Evolutionary conservation across 2,329 filamentous ascomycete genomes (phyloP), one percentile per base, ranked within the genome.

Genomic region (Volutella citrinella): DNA sequence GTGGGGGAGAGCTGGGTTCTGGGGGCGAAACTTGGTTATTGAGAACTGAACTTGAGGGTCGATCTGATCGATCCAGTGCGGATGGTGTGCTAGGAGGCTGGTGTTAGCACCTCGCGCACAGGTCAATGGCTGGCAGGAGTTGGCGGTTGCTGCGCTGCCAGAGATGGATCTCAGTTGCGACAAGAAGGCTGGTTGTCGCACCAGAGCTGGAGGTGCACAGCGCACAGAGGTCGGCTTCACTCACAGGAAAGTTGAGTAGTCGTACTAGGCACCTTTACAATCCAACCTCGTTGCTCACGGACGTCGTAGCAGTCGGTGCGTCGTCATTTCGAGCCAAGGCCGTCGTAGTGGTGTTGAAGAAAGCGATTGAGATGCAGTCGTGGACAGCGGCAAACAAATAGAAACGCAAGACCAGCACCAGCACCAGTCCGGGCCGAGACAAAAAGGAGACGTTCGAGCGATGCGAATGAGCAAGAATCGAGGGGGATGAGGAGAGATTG

Each of bases 321-420:
- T 46, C 49, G 53, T 51, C 43, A 20, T 48, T 43, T 43, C 27
- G 28, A 20, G 32, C 16, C 20, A 19, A 36, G 26, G 27, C 37
- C 20, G 38, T 29, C 27, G 21, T 38, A 29, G 29, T 30, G 20
- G 15, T 24, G 30, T 30, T 8, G n/a, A 24, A 19, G 31, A 34
- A 29, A 21, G 23, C 24, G 38, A 37, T 27, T 10, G 18, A 20
- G 23, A 29, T 21, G 19, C 31, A 22, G 20, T 14, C 14, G 16
- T 13, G 37, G 34, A 40, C 22, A 30, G 32, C 33, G 29, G 37
- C 30, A 27, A 27, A 27, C 44, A 41, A 39, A 40, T 10, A 29
- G 40, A 40, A 34, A 38, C 36, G 34, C 45, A 49, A 44, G 27
- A 53, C 44, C 46, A 50, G 43, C 39, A 53, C 50, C 32, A 47